These are phyloP conservation scores for Leishmania aethiopica DNA, from an alignment of 208 protist genomes.

Conservation along the genomic window DNA sequence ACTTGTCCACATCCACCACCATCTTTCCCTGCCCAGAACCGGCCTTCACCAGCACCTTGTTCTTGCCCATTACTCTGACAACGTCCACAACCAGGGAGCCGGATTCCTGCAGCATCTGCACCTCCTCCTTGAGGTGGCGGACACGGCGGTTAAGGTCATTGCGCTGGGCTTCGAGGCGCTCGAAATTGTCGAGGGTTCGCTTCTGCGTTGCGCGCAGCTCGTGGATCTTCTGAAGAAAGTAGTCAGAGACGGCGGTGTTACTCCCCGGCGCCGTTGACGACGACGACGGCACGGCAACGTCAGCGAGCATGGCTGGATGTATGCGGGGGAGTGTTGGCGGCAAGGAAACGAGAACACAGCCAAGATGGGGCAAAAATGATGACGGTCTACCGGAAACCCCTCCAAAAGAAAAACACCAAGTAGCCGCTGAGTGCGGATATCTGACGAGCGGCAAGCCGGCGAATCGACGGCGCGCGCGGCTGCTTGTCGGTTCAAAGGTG, in stretches of 20 bases:
- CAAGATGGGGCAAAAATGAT: not conserved
- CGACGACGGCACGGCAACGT: slow-evolving; percentile 25
- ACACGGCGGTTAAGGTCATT: slow-evolving; percentile 95
- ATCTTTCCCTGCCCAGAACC: slow-evolving; percentile 96
- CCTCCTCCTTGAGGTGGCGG: slow-evolving; percentile 98
- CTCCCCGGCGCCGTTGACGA: slow-evolving; percentile 21
- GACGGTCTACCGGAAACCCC: not conserved
- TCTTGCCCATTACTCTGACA: slow-evolving; percentile 98
- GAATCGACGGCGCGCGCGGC: too few species aligned
- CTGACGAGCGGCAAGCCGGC: not conserved
- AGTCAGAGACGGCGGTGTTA: slow-evolving; percentile 69
- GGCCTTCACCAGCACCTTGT: slow-evolving; percentile 98
- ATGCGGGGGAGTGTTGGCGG: not conserved
- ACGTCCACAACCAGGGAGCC: slow-evolving; percentile 99
- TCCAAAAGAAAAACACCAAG: not conserved
- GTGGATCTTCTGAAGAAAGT: slow-evolving; percentile 91
- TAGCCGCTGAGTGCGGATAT: not conserved
- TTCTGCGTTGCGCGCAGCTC: slow-evolving; percentile 90
- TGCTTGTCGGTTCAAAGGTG: not conserved
- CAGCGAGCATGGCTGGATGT: slow-evolving; percentile 21
- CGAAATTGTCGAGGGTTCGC: slow-evolving; percentile 83
- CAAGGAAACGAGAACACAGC: not conserved
- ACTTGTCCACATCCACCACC: slow-evolving; percentile 98
- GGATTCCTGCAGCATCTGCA: slow-evolving; percentile 97
- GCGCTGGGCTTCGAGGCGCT: slow-evolving; percentile 84